Base-by-base conservation (phyloP, 1,284 basidiomycete species). In the Ustilago vetiveriae region DNA sequence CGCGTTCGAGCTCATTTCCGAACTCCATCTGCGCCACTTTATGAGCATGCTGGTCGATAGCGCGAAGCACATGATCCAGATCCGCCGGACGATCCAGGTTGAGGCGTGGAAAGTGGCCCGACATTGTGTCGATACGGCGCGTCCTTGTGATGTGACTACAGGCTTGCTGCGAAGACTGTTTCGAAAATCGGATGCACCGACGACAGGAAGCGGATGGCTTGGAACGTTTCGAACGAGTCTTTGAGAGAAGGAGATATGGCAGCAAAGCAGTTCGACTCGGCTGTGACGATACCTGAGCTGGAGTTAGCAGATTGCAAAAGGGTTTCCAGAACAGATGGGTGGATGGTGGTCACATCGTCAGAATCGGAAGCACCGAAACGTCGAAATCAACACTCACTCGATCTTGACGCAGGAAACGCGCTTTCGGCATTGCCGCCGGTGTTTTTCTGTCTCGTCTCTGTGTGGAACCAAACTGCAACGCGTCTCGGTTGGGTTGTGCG, bases 1-100 rank as follows among this genome's bases (percentile, higher is more conserved):
- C 59, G 14, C 54, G 44, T 29, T 63, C 59, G 0, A 69, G 44
- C 27, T 57, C 66, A 37, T 55, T 69, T 16, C 66, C 66, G 16
- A 69, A 69, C 47, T 69, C 66, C 66, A 69, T 69, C 23, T 69
- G 66, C 3, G 66, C 66, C 11, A 69, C 55, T 41, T 69, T 69
- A 51, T 46, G 42, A 24, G 59, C 59, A 36, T 69, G 58, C n/a
- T 51, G 39, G 23, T 59, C 35, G 29, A 69, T 48, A 4, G 38
- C 50, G 1, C 39, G 39, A 35, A 69, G 53, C 22, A 69, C 59
- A 48, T 69, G 51, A 19, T 69, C 59, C 43, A 69, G 30, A 29
- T 69, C 66, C 13, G 58, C 51, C 30, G 66, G 66, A 2, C 55
- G 43, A 21, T 63, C 59, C 51, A 69, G 37, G 29, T 57, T 63